Evolutionary conservation across 352 stramenopile genomes (phyloP).

Genomic region (Globisporangium spiculum): DNA sequence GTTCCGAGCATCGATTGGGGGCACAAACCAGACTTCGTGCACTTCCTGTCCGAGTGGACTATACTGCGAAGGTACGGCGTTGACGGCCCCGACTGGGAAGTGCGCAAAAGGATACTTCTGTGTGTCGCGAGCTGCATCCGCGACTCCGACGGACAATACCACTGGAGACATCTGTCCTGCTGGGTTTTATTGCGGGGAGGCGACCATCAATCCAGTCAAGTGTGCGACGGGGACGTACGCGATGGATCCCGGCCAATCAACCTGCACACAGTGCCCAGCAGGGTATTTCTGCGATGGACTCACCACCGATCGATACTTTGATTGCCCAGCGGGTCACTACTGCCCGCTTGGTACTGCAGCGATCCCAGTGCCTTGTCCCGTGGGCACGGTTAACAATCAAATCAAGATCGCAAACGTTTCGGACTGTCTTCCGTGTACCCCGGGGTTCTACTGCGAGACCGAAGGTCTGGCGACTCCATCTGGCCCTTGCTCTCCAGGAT

Average conservation of each 20-base stretch:
- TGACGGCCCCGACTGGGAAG: constrained; percentile 42
- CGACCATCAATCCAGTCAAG: constrained; percentile 39
- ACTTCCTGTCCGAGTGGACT: constrained; percentile 56
- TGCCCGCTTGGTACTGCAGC: constrained; percentile 45
- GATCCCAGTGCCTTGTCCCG: constrained; percentile 48
- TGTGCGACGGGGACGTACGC: constrained; percentile 47
- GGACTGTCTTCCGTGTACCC: constrained; percentile 39
- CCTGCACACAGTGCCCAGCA: constrained; percentile 48
- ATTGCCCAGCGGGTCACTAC: constrained; percentile 45
- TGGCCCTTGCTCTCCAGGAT: constrained; percentile 47
- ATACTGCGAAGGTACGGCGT: constrained; percentile 44
- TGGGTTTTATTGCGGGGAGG: constrained; percentile 61
- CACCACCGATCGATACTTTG: constrained; percentile 33
- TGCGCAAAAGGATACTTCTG: constrained; percentile 89
- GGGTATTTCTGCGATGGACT: constrained; percentile 66
- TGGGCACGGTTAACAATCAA: constrained; percentile 60
- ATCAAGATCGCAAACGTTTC: constrained; percentile 32
- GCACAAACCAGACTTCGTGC: constrained; percentile 62
- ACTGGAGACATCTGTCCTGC: constrained; percentile 49
- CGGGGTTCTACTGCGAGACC: constrained; percentile 41
- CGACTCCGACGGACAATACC: constrained; percentile 43
- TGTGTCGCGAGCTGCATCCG: constrained; percentile 31
- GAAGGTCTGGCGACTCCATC: constrained; percentile 25
- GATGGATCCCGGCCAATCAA: constrained; percentile 20
- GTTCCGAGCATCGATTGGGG: constrained; percentile 43